A percentile compares a stretch with the other conserved stretches of the same genome.
Conservation (phyloP, 2,329 filamentous ascomycete species). For the Monosporascus sp. region DNA sequence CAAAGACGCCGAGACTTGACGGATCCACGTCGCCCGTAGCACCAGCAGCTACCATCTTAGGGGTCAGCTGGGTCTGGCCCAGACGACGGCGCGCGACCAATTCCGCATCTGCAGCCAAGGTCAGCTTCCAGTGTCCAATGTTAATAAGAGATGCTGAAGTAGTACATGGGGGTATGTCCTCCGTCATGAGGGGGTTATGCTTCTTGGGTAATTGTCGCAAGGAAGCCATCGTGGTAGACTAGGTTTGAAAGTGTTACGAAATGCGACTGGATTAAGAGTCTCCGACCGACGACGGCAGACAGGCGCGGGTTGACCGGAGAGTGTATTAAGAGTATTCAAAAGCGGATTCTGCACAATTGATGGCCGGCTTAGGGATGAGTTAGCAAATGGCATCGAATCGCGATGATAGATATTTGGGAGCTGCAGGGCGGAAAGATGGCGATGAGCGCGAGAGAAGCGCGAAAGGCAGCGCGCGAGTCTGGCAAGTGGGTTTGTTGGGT, state of each 20-base stretch:
- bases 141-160: slow-evolving; percentile 6
- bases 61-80: slow-evolving; percentile 84
- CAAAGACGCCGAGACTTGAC: slow-evolving; percentile 75
- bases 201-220: slow-evolving; percentile 50
- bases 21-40: slow-evolving; percentile 67
- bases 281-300: slow-evolving; percentile 2
- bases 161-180: slow-evolving; percentile 59
- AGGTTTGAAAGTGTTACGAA: slow-evolving; percentile 1
- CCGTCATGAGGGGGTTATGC: slow-evolving; percentile 62
- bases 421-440: background rate
- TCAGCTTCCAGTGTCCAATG: slow-evolving; percentile 10
- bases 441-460: background rate
- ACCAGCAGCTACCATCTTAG: slow-evolving; percentile 71
- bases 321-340: background rate
- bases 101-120: slow-evolving; percentile 52
- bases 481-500: background rate
- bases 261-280: slow-evolving; percentile 14
- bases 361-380: background rate
- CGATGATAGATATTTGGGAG: background rate
- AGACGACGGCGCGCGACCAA: slow-evolving; percentile 81
- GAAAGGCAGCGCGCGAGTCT: background rate
- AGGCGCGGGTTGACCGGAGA: background rate
- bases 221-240: slow-evolving; percentile 30
- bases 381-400: background rate
- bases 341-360: background rate